Base-by-base conservation (phyloP, 495 filamentous ascomycete species). In the Acidomyces sp. region DNA sequence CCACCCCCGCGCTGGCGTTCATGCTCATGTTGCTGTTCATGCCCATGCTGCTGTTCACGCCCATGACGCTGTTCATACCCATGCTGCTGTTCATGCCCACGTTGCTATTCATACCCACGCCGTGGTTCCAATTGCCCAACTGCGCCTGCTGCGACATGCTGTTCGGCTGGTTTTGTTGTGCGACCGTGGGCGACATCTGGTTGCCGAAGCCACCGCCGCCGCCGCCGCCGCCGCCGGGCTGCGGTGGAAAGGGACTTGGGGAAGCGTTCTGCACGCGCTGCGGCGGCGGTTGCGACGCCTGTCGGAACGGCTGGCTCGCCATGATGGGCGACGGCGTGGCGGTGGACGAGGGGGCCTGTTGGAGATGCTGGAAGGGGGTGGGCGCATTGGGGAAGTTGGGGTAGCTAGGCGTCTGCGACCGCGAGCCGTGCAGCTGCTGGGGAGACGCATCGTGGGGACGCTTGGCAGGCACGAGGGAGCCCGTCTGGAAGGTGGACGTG, bases 321-420 rank as follows among this genome's bases (percentile, higher is more conserved):
- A 85, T 71, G 52, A 84, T 70, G 33, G 88, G 88, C 2, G 88
- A 95, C 29, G 85, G 87, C 15, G 82, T 88, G 37, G 85, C 77
- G 56, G 80, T 87, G 29, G 76, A 68, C 9, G 86, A 80, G 22
- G 77, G 76, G 54, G 80, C 78, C 57, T 84, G 79, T 23, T 86
- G 82, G 17, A 92, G 75, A 53, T 90, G 84, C 41, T 85, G 75
- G 58, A 85, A 90, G 27, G 74, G 79, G 39, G 71, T 75, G 18
- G 77, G 73, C 53, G 66, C 65, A 75, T 52, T 80, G 67, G 46
- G 72, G 67, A 66, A 77, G 68, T 36, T 69, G 61, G 50, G 72
- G 63, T 49, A 92, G 81, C 51, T 83, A 80, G 88, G 88, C 21
- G 88, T 96, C 51, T 93, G 87, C 49, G 88, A 87, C 59, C 87